phyloP scores from a whole-genome alignment of 129 eudicot genomes.

The Erigeron canadensis region DNA sequence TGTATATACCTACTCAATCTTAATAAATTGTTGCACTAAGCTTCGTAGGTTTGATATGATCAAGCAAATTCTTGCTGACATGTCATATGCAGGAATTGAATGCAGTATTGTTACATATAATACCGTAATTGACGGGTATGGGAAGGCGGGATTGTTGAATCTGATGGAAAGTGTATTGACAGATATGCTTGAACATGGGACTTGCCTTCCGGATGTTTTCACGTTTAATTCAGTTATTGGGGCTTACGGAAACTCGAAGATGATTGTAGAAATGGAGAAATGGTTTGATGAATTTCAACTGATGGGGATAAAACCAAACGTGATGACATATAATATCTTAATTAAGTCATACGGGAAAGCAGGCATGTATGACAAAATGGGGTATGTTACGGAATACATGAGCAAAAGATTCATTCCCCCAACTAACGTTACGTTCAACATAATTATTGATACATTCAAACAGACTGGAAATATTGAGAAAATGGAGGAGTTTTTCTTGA shows the following conservation, averaged over 20 bases:
- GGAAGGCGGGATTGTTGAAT: constrained; percentile 61
- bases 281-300: constrained; percentile 85
- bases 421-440: constrained; percentile 66
- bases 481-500: constrained; percentile 74
- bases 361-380: constrained; percentile 69
- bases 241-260: constrained; percentile 68
- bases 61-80: constrained; percentile 54
- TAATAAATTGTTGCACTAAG: constrained; percentile 68
- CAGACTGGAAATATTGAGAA: constrained; percentile 51
- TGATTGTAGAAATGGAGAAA: constrained; percentile 79
- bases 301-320: constrained; percentile 74
- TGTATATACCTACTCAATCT: constrained; percentile 72
- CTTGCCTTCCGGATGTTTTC: constrained; percentile 70
- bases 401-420: constrained; percentile 71
- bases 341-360: constrained; percentile 83
- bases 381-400: constrained; percentile 71
- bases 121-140: constrained; percentile 90
- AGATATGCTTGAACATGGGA: constrained; percentile 67
- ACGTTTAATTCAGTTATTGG: constrained; percentile 75
- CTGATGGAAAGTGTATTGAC: constrained; percentile 63
- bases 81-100: constrained; percentile 61
- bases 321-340: constrained; percentile 70
- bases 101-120: constrained; percentile 72
- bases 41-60: constrained; percentile 56
- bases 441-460: constrained; percentile 59